Evolutionary conservation across 495 filamentous ascomycete genomes (phyloP).

Genomic region (Talaromyces stipitatus): DNA sequence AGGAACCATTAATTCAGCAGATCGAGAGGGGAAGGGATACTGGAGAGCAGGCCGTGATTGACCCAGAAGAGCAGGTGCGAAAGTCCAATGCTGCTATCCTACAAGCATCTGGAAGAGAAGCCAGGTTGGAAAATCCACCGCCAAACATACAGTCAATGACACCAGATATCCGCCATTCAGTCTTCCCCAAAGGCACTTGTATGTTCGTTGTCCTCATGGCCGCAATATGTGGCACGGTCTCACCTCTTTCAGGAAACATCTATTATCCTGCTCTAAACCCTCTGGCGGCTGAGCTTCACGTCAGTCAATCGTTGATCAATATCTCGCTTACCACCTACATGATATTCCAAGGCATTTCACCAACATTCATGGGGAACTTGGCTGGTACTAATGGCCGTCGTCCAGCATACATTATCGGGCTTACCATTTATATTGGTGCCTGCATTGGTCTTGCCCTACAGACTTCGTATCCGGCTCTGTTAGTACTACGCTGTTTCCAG

Average conservation of each 20-base stretch:
- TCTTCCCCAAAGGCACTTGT: background rate
- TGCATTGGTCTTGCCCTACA: slow-evolving; percentile 59
- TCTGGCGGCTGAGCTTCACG: slow-evolving; percentile 27
- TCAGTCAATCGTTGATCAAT: slow-evolving; percentile 33
- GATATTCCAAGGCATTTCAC: slow-evolving; percentile 56
- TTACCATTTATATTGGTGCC: slow-evolving; percentile 52
- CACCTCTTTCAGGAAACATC: slow-evolving; percentile 34
- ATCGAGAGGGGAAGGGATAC: no score
- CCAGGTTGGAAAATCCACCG: slow-evolving; percentile 22
- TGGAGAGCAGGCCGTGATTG: no score
- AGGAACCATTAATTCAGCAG: no score
- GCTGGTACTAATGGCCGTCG: slow-evolving; percentile 52
- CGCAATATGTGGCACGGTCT: slow-evolving; percentile 24
- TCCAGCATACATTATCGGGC: slow-evolving; percentile 51
- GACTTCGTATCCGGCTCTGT: slow-evolving; percentile 48
- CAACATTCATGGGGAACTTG: slow-evolving; percentile 52
- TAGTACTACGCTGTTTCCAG: slow-evolving; percentile 57
- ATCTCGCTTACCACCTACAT: slow-evolving; percentile 52
- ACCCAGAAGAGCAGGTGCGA: no score
- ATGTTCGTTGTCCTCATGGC: slow-evolving; percentile 6
- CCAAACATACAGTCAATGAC: background rate
- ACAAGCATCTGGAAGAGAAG: slow-evolving; percentile 28
- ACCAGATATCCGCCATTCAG: background rate
- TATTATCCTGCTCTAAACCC: slow-evolving; percentile 36
- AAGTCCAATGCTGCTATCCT: no score